Base-by-base conservation (phyloP, 805 yeast genomes). In the Debaryomyces tyrocola region DNA sequence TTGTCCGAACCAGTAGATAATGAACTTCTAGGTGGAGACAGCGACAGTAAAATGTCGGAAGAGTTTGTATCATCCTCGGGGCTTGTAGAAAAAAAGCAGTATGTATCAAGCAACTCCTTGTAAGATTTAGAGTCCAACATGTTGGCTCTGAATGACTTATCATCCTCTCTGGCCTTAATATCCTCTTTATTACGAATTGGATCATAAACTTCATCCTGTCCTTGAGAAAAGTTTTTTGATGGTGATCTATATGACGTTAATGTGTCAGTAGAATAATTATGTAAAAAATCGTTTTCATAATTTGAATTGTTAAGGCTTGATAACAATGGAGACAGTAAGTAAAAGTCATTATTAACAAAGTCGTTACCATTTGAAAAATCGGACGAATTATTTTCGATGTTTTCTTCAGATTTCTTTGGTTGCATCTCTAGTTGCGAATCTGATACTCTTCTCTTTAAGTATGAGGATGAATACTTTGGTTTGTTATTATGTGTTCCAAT, bases 31-130 rank as follows among this genome's bases (percentile, higher is more conserved):
- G 27, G 27, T 7, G 27, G 27, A 24, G 27, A 3, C 10, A 9
- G 10, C 7, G 27, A 7, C 27, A 24, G 5, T 9, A 24, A 24
- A 24, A 24, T 24, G 27, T 24, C 27, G 10, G 27, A 24, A 9
- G 27, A 24, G 10, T 24, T 24, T 7, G 27, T 24, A 24, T 24
- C 27, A 24, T 33, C 17, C 24, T 38, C 48, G n/a, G 51, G 39
- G n/a, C 54, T 53, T 3, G 63, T 41, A 9, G 66, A 55, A 46
- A 78, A 83, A 54, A 84, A 84, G 53, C 89, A 84, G 55, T 80
- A 84, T 24, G 78, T 75, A 41, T 82, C 82, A 43, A 84, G 62
- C 17, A 83, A 62, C 47, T 82, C 80, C 51, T 78, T 75, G 55
- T 83, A 83, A 0, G 82, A 69, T 53, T 76, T 73, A 4, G 85